Evolutionary conservation across 2,329 filamentous ascomycete species (phyloP).

Genomic region (Colletotrichum gloeosporioides): DNA sequence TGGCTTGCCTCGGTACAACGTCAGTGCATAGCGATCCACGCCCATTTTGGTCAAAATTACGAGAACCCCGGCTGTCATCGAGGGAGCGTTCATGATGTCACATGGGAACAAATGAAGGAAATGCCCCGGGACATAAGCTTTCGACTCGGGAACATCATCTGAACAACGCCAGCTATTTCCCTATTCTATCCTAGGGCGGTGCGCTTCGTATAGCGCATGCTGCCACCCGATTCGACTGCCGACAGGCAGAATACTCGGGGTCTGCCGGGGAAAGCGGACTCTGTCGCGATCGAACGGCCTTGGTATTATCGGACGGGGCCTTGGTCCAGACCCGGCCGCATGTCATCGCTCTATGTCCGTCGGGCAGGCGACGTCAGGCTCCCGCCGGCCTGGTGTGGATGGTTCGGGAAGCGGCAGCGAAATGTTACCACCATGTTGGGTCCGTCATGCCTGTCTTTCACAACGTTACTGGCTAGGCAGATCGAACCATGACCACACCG

Average conservation of each 20-base stretch:
- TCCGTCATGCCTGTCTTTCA: background rate
- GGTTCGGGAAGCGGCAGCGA: background rate
- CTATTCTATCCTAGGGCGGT: background rate
- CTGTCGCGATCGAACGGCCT: background rate
- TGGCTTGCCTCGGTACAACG: background rate
- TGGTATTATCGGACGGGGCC: background rate
- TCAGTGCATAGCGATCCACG: background rate
- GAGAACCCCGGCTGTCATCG: background rate
- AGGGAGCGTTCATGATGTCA: background rate
- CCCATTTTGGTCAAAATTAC: background rate
- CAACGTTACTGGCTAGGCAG: background rate
- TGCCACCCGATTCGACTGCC: background rate
- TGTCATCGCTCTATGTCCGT: background rate
- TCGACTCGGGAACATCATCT: background rate
- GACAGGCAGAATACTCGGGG: background rate
- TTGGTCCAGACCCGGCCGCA: background rate
- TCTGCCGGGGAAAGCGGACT: background rate
- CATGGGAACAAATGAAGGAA: background rate
- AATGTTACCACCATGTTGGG: background rate
- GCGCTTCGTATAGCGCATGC: background rate
- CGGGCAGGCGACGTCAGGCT: background rate
- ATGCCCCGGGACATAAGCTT: background rate
- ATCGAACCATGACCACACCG: background rate
- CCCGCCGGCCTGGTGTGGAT: background rate
- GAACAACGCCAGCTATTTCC: background rate